A percentile compares a stretch with the other conserved stretches of the same genome.
Evolutionary conservation across 2,329 filamentous ascomycete species (phyloP).

Genomic region (Talaromyces albobiverticillius): DNA sequence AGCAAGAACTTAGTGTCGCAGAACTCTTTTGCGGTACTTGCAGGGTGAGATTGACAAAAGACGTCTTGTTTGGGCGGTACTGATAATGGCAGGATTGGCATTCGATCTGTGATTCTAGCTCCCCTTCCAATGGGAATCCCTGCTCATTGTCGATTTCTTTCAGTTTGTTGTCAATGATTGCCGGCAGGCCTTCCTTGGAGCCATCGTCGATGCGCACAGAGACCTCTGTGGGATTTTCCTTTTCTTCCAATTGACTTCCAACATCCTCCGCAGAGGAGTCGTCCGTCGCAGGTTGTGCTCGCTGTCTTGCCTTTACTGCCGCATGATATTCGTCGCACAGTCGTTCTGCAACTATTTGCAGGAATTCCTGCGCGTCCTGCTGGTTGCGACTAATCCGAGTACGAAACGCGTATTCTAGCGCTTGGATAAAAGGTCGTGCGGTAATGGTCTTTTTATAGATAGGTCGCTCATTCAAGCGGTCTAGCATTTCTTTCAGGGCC

Average conservation of each 20-base stretch:
- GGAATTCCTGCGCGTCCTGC: constrained; percentile 95
- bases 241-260: constrained; percentile 21
- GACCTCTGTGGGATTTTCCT: constrained; percentile 21
- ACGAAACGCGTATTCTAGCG: constrained; percentile 80
- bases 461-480: constrained; percentile 87
- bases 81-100: constrained; percentile 88
- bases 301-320: constrained; percentile 66
- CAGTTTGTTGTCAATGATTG: constrained; percentile 36
- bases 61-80: constrained; percentile 76
- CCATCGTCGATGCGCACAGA: constrained; percentile 38
- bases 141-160: constrained; percentile 37
- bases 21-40: constrained; percentile 82
- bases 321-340: constrained; percentile 93
- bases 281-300: constrained; percentile 25
- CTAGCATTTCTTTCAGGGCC: constrained; percentile 87
- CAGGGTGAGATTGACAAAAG: constrained; percentile 87
- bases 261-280: background rate
- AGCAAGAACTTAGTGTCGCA: constrained; percentile 80
- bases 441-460: constrained; percentile 93
- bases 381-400: constrained; percentile 91
- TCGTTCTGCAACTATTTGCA: constrained; percentile 89
- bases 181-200: constrained; percentile 28
- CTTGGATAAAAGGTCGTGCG: constrained; percentile 76
- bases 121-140: constrained; percentile 88
- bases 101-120: constrained; percentile 90